Base-by-base conservation (phyloP, 495 filamentous ascomycete genomes). In the Delitschia confertaspora region DNA sequence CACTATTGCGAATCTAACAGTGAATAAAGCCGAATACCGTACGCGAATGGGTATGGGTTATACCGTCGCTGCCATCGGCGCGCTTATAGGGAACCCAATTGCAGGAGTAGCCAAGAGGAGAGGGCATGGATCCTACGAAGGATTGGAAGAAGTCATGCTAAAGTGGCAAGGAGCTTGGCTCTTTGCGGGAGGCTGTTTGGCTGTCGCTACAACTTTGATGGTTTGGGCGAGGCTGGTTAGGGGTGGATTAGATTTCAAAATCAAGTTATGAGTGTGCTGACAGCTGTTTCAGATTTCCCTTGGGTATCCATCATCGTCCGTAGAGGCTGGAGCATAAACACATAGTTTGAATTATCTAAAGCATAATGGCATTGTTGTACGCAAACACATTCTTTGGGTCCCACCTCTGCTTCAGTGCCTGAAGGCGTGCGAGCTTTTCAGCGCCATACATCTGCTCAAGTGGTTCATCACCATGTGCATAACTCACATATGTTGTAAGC, bases 41-140 rank as follows among this genome's bases (percentile, higher is more conserved):
- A 45, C 42, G 1, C 30, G 42, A n/a, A 45, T 45, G 42, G 42
- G 42, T 21, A 45, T 45, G 42, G 42, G 33, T 2, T 45, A 45
- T 45, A 45, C 42, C 3, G 32, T 45, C 2, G 32, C 33, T 22
- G 42, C 42, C 6, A 18, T 45, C 18, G 42, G 42, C 4, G 42
- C 42, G 10, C 16, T 45, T 10, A 24, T 45, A 3, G 42, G 42
- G 9, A 38, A 21, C 7, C 42, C 42, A 9, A 26, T 45, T 25
- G 42, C 42, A n/a, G 42, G 82, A 27, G 75, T 74, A 0, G 78
- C 19, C 3, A 43, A 26, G 20, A 5, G 27, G 8, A 19, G 27
- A 3, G 40, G 26, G 5, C n/a, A 14, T 8, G 18, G 19, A 6
- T 16, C 11, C 11, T 18, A n/a, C 1, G 16, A 17, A 13, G 16